Conservation (phyloP, 2,329 filamentous ascomycete genomes). For the Neurospora crassa region DNA sequence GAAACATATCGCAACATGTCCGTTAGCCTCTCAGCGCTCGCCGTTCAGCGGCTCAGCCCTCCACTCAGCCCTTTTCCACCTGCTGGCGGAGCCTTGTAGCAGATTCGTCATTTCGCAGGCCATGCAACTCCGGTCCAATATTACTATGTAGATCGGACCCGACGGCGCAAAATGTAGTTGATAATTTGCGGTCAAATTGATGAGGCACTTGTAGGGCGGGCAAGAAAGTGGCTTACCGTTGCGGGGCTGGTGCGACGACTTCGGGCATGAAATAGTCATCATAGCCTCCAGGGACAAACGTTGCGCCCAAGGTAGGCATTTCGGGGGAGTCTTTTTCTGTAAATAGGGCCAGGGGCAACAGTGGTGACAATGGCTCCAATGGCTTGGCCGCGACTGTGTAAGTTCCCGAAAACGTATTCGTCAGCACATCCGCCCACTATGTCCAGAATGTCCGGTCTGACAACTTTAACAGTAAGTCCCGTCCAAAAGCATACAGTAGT, state of each 20-base stretch:
- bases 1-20: slow-evolving; percentile 13
- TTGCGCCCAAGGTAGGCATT: slow-evolving; percentile 42
- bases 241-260: slow-evolving; percentile 46
- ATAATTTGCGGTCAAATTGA: background rate
- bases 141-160: background rate
- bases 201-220: background rate
- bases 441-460: background rate
- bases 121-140: slow-evolving; percentile 3
- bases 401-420: slow-evolving; percentile 18
- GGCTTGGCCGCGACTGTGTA: slow-evolving; percentile 20
- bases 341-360: slow-evolving; percentile 15
- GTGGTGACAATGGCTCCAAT: slow-evolving; percentile 3
- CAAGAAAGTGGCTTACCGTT: slow-evolving; percentile 36
- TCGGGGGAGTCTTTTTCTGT: slow-evolving; percentile 27
- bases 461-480: background rate
- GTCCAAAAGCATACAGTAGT: background rate
- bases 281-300: slow-evolving; percentile 47
- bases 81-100: background rate
- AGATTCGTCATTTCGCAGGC: background rate
- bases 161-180: background rate
- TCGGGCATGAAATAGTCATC: slow-evolving; percentile 55
- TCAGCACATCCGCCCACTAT: slow-evolving; percentile 12
- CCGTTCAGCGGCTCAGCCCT: slow-evolving; percentile 9
- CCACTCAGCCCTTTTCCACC: background rate
- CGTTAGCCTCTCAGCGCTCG: slow-evolving; percentile 22